Base-by-base conservation (phyloP, 1,139 yeast species). In the Suhomyces coccinellae region DNA sequence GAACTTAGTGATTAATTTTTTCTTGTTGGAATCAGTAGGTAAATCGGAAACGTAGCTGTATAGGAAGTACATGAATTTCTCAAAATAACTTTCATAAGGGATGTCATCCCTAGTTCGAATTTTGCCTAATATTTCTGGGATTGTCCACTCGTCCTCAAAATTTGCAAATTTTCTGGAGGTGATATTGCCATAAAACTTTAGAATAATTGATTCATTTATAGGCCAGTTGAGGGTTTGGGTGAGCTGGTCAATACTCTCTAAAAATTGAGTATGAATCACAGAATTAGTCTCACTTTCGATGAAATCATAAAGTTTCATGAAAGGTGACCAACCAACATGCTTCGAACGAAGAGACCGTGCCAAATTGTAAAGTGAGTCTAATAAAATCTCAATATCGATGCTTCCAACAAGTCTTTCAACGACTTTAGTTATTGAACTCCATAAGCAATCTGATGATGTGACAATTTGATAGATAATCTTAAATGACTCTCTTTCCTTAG, bases 121-220 rank as follows among this genome's bases (percentile, higher is more conserved):
- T 22, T 45, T 51, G 0, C 64, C 63, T 12, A 73, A 40, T 2
- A 67, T 39, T 7, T 56, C 58, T 1, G 71, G 69, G 4, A 50
- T 51, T 9, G 44, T 50, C 16, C 54, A 48, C 51, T 74, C 79
- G 45, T 71, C 74, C 1, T 52, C 56, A 45, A 71, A 73, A 47
- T 73, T 71, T 22, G 71, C 61, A 54, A 74, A 75, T 45, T 62
- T 69, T 35, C 73, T 51, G 1, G 52, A 34, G 0, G 76, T 66
- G 4, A 73, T 57, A 0, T 63, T 56, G 1, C 62, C 45, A 47
- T 71, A 73, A 3, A 73, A 44, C 26, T 56, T 58, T 10, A 64
- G 47, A 2, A 75, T 49, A 16, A 71, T 41, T 34, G 57, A 57
- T 37, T 74, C 79, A 34, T 71, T 71, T 2, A 72, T 39, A 4